A percentile compares a stretch with the other conserved stretches of the same genome.
These are phyloP conservation scores for Westerdykella ornata DNA, from an alignment of 2,329 filamentous ascomycete genomes.

Conservation along the genomic window DNA sequence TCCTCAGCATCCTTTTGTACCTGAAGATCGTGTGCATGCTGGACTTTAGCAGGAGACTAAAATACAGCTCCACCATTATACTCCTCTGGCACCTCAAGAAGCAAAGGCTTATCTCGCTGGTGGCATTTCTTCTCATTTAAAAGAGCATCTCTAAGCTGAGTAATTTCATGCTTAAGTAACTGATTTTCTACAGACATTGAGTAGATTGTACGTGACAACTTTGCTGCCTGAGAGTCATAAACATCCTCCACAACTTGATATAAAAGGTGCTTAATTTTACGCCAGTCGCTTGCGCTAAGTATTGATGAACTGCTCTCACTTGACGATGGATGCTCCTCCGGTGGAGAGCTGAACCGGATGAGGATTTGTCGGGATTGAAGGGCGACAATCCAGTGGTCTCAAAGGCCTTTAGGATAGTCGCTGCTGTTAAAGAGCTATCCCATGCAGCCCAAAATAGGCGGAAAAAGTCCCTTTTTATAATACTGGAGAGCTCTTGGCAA, in stretches of 20 bases:
- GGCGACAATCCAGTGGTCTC: slow-evolving; percentile 2
- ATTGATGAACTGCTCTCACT: background rate
- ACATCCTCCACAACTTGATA: too few relatives aligned
- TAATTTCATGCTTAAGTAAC: background rate
- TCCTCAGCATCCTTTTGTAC: background rate
- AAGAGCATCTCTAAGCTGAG: background rate
- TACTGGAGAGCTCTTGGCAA: background rate
- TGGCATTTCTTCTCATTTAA: slow-evolving; percentile 6
- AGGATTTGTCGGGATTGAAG: slow-evolving; percentile 3
- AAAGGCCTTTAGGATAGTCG: slow-evolving; percentile 2
- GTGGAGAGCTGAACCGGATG: background rate
- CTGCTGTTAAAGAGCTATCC: slow-evolving; percentile 1
- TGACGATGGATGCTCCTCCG: background rate
- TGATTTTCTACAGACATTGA: background rate
- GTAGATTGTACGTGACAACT: background rate
- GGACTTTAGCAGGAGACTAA: slow-evolving; percentile 5
- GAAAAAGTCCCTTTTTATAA: background rate
- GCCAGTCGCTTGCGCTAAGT: background rate
- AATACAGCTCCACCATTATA: slow-evolving; percentile 9
- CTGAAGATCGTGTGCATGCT: too few relatives aligned
- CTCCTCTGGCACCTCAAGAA: slow-evolving; percentile 5
- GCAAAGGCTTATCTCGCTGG: slow-evolving; percentile 3
- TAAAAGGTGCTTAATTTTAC: slow-evolving; percentile 3
- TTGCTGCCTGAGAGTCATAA: background rate
- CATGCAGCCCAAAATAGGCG: slow-evolving; percentile 4